Evolutionary conservation across 2,329 filamentous ascomycete species (phyloP).

Genomic region (Xylaria sp.): DNA sequence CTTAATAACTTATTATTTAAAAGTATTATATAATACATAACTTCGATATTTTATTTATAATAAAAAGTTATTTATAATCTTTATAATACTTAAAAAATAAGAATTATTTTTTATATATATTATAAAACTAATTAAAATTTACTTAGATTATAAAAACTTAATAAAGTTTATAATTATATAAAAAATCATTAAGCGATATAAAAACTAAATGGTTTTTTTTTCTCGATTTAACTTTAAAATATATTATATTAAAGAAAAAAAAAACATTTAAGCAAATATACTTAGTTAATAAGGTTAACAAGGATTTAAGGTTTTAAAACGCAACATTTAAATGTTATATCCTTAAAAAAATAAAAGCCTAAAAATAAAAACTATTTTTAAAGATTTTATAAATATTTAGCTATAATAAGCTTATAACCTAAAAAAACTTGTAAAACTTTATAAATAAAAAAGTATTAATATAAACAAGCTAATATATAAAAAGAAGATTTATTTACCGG

Average conservation of each 20-base stretch:
- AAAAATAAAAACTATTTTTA: not conserved
- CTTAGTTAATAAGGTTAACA: slow-evolving; percentile 7
- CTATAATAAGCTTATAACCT: too few species aligned
- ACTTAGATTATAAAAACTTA: slow-evolving; percentile 10
- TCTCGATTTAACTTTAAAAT: slow-evolving; percentile 19
- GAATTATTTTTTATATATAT: slow-evolving; percentile 13
- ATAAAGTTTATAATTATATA: not conserved
- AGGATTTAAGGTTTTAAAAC: slow-evolving; percentile 9
- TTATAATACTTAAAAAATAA: slow-evolving; percentile 17
- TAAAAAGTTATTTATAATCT: not conserved
- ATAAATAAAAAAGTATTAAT: not conserved
- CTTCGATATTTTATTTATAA: not conserved
- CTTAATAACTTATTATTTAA: slow-evolving; percentile 2
- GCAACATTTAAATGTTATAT: slow-evolving; percentile 16
- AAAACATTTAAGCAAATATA: slow-evolving; percentile 15
- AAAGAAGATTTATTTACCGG: not conserved
- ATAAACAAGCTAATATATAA: not conserved
- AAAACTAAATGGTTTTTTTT: slow-evolving; percentile 17
- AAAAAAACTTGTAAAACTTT: not conserved
- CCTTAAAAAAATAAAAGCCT: slow-evolving; percentile 6
- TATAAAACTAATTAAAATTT: slow-evolving; percentile 20
- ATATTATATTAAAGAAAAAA: slow-evolving; percentile 15
- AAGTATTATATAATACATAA: not conserved
- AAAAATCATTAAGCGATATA: not conserved
- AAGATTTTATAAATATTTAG: too few species aligned